Evolutionary conservation across 495 filamentous ascomycete genomes (phyloP), one percentile per base, ranked within the genome.

Genomic region (Aspergillus homomorphus): DNA sequence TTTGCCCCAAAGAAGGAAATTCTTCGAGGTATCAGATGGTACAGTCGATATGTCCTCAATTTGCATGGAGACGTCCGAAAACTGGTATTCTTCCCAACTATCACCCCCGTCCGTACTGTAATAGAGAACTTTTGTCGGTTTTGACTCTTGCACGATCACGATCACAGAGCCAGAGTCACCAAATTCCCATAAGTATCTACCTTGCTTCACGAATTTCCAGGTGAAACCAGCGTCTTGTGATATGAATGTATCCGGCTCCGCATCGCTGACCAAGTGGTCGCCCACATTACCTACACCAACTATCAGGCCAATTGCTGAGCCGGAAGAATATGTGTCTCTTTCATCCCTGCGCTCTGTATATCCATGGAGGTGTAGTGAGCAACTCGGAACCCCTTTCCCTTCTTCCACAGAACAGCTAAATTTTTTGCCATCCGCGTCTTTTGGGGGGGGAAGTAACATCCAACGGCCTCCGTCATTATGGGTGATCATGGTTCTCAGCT

Each of bases 391-490:
- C 45, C 81, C 69, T 45, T 67, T 64, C 6, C 68, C 80, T 41
- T 74, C 69, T 15, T 64, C 62, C 33, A 80, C 80, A 20, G 79
- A 76, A 78, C 94, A 98, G 8, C 76, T 71, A 61, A 87, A 92
- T 5, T 74, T 66, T 54, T 91, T 88, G 50, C 83, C 84, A 20
- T 94, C 82, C 4, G 81, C 78, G 61, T 96, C 89, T 54, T 80
- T 76, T 0, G 87, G 91, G 9, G 90, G 84, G n/a, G 80, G 59
- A 3, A 98, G 71, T 41, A 84, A 83, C 45, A 75, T 76, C 94
- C 94, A 99, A 62, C 90, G 80, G 15, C 87, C 87, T 43, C 94
- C 94, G 67, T 98, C 94, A 69, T 96, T 98, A 75, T 98, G 95
- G 6, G 91, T 95, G 57, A 98, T 96, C 79, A 87, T 84, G 24